Evolutionary conservation across 129 eudicot species (phyloP).

Genomic region (Chrysanthemum lavandulifolium): DNA sequence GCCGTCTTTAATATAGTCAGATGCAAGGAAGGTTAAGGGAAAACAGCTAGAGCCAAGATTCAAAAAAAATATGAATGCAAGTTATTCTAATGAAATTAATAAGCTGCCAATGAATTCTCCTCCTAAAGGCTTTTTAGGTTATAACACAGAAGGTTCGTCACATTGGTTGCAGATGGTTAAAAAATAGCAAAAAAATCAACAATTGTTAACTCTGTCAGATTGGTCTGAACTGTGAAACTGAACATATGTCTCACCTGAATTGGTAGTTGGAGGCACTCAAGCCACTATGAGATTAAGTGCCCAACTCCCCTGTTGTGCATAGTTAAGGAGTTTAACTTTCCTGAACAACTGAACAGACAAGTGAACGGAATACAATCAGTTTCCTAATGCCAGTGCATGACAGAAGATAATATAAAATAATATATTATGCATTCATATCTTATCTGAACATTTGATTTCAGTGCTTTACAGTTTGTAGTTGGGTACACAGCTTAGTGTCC

Average conservation of each 20-base stretch:
- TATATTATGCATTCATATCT: slow-evolving; percentile 27
- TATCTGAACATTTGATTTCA: slow-evolving; percentile 17
- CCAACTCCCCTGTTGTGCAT: slow-evolving; percentile 69
- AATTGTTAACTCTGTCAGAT: slow-evolving; percentile 23
- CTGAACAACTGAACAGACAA: slow-evolving; percentile 73
- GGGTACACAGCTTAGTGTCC: not conserved
- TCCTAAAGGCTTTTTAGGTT: slow-evolving; percentile 16
- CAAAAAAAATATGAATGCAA: slow-evolving; percentile 1
- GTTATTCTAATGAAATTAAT: not conserved
- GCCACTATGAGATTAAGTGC: slow-evolving; percentile 73
- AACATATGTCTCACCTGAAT: slow-evolving; percentile 67
- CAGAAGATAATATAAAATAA: slow-evolving; percentile 27
- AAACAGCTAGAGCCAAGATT: slow-evolving; percentile 12
- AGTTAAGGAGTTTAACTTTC: slow-evolving; percentile 52
- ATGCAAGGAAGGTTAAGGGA: not conserved
- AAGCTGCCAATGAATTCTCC: not conserved
- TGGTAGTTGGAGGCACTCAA: slow-evolving; percentile 92
- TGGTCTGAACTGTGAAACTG: slow-evolving; percentile 32
- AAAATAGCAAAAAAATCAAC: not conserved
- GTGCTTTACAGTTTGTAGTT: slow-evolving; percentile 1
- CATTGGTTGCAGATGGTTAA: slow-evolving; percentile 15
- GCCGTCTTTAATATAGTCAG: slow-evolving; percentile 3
- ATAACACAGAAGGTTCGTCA: not conserved
- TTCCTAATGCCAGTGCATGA: slow-evolving; percentile 39
- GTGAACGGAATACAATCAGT: slow-evolving; percentile 41